These are phyloP conservation scores for Aspergillus persii DNA, from an alignment of 2,329 filamentous ascomycete species.

Conservation along the genomic window DNA sequence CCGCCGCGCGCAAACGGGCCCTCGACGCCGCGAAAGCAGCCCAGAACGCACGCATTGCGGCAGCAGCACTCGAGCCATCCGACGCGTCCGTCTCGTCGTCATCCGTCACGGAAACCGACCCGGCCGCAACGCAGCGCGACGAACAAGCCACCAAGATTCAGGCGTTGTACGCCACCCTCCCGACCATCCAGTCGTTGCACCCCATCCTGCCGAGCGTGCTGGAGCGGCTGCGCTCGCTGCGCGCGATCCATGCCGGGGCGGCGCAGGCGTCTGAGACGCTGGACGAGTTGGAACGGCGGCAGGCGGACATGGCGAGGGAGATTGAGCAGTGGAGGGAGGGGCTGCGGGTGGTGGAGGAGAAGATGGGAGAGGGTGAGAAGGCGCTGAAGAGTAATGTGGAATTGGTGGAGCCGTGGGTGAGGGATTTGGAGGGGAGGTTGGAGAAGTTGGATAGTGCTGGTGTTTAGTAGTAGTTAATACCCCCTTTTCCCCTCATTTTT, in stretches of 20 bases:
- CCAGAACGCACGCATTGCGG: conserved; percentile 37
- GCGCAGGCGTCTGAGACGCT: conserved; percentile 76
- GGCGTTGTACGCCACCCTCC: conserved; percentile 81
- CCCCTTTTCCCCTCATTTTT: background rate
- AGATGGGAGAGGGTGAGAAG: conserved; percentile 67
- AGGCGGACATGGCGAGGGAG: conserved; percentile 78
- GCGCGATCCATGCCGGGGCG: conserved; percentile 82
- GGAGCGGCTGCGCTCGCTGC: conserved; percentile 78
- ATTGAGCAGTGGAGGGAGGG: conserved; percentile 84
- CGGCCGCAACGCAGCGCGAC: conserved; percentile 42
- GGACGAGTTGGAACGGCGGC: conserved; percentile 72
- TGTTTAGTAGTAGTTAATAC: background rate
- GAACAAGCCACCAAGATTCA: conserved; percentile 87
- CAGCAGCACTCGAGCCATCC: conserved; percentile 30
- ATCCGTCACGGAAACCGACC: conserved; percentile 54
- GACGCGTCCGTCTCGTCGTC: conserved; percentile 27
- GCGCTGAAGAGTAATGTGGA: conserved; percentile 77
- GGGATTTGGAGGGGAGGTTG: conserved; percentile 77
- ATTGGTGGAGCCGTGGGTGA: conserved; percentile 85
- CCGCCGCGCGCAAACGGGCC: conserved; percentile 43
- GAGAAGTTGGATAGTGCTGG: conserved; percentile 48
- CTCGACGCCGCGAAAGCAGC: conserved; percentile 42
- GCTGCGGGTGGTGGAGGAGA: conserved; percentile 72
- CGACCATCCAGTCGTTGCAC: conserved; percentile 81
- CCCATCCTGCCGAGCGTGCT: conserved; percentile 82